phyloP scores from a whole-genome alignment of 441 rosid genomes.

The Arabidopsis hybrid region DNA sequence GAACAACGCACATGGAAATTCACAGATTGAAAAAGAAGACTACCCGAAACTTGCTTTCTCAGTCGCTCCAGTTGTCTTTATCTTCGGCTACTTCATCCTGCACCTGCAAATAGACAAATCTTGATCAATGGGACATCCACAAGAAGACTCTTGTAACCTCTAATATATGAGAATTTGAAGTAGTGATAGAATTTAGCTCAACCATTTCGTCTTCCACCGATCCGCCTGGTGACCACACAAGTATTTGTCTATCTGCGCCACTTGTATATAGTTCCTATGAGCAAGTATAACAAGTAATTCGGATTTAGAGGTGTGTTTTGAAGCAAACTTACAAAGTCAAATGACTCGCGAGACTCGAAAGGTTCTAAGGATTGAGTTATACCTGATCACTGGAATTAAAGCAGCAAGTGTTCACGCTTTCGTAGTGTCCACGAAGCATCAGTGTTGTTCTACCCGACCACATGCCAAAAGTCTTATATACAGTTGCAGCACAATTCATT shows the following conservation, averaged over 20 bases:
- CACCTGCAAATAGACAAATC: conserved; percentile 28
- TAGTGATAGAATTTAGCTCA: background rate
- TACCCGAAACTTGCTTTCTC: background rate
- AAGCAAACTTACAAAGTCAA: conserved; percentile 3
- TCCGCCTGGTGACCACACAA: conserved; percentile 84
- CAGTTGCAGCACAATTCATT: conserved; percentile 29
- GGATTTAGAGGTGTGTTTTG: conserved; percentile 7
- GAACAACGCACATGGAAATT: conserved; percentile 8
- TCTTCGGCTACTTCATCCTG: conserved; percentile 42
- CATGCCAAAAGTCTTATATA: conserved; percentile 70
- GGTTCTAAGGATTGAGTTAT: conserved; percentile 21
- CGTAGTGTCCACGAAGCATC: conserved; percentile 82
- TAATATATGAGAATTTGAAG: background rate
- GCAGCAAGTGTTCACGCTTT: conserved; percentile 79
- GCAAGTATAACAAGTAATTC: conserved; percentile 2
- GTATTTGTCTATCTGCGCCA: conserved; percentile 82
- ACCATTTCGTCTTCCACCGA: conserved; percentile 52
- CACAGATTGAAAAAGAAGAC: conserved; percentile 6
- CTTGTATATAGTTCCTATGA: conserved; percentile 87
- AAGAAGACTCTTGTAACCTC: conserved; percentile 6
- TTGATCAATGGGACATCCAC: conserved; percentile 17
- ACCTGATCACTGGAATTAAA: conserved; percentile 89
- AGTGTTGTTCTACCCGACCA: conserved; percentile 75
- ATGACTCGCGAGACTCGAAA: conserved; percentile 5
- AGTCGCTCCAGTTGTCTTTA: conserved; percentile 44